These are phyloP conservation scores for Phanerochaete sordida DNA, from an alignment of 768 basidiomycete species.

Conservation along the genomic window DNA sequence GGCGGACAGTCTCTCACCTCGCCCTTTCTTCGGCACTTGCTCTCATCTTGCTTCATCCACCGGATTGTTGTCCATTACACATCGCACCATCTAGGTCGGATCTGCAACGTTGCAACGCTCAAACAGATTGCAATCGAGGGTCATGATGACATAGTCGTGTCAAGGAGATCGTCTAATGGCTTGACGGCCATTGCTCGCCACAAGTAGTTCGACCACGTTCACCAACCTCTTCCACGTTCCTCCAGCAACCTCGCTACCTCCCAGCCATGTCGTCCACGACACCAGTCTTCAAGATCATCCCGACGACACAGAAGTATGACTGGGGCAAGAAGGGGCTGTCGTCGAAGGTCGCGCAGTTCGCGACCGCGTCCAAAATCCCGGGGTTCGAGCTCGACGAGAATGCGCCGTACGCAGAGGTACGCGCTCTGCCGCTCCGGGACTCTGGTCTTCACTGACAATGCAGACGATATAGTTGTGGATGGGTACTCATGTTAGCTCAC, in stretches of 20 bases:
- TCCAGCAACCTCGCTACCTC: not conserved
- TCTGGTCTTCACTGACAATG: not conserved
- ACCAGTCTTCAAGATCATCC: conserved; percentile 72
- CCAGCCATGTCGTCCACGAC: conserved; percentile 5
- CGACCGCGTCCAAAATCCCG: conserved; percentile 53
- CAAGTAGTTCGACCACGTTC: not conserved
- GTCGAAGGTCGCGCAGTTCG: conserved; percentile 89
- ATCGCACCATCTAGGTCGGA: not conserved
- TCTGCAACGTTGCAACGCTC: too few relatives aligned
- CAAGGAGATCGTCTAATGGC: too few relatives aligned
- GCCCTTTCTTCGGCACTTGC: too few relatives aligned
- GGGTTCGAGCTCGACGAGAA: conserved; percentile 66
- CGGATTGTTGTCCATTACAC: too few relatives aligned
- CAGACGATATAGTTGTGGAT: conserved; percentile 81
- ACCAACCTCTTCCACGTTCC: not conserved
- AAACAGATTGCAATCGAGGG: not conserved
- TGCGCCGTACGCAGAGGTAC: conserved; percentile 90
- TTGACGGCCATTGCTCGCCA: too few relatives aligned
- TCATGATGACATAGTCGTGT: not conserved
- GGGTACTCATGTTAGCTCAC: conserved; percentile 88
- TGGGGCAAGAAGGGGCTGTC: conserved; percentile 86
- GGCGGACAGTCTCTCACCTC: too few relatives aligned
- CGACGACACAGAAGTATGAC: conserved; percentile 87
- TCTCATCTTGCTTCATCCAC: too few relatives aligned
- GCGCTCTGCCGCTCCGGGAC: conserved; percentile 16